Conservation (phyloP, 2,329 filamentous ascomycete genomes). For the Ophiosphaerella herpotricha region DNA sequence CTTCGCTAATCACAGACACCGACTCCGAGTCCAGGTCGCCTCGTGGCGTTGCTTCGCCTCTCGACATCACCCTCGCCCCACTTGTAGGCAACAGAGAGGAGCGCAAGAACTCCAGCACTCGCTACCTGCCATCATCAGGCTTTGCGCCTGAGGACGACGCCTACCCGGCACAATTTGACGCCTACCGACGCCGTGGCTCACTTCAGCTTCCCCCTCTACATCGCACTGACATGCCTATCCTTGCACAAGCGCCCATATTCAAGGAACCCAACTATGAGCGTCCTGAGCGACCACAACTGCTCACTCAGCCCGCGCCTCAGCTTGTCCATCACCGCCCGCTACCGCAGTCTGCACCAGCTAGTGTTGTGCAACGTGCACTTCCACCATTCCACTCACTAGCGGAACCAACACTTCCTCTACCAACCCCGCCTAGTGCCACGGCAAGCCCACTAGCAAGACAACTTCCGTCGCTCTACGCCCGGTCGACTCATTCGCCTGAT, state of each 20-base stretch:
- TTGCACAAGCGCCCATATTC: constrained; percentile 17
- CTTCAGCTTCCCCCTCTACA: constrained; percentile 42
- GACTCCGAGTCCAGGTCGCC: constrained; percentile 55
- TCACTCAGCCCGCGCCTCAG: constrained; percentile 38
- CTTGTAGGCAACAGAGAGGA: constrained; percentile 43
- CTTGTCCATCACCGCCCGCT: constrained; percentile 40
- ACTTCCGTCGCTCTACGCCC: constrained; percentile 36
- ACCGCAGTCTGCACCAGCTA: constrained; percentile 31
- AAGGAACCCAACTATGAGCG: constrained; percentile 34
- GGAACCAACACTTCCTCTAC: constrained; percentile 34
- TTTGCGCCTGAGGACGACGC: constrained; percentile 46
- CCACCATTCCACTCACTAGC: constrained; percentile 40
- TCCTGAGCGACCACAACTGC: constrained; percentile 33
- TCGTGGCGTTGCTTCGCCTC: constrained; percentile 50
- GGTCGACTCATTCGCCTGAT: constrained; percentile 21
- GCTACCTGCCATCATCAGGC: constrained; percentile 44
- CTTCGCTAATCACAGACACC: constrained; percentile 72
- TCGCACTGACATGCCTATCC: constrained; percentile 20
- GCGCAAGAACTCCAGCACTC: constrained; percentile 44
- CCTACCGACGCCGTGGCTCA: constrained; percentile 35
- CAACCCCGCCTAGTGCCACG: constrained; percentile 24
- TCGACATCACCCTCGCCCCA: constrained; percentile 50
- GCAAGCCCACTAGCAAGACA: constrained; percentile 38
- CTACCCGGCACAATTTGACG: constrained; percentile 27
- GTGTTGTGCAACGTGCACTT: constrained; percentile 32